These are phyloP conservation scores for Fistulinella prunicolor DNA, from an alignment of 768 basidiomycete genomes.

Conservation along the genomic window DNA sequence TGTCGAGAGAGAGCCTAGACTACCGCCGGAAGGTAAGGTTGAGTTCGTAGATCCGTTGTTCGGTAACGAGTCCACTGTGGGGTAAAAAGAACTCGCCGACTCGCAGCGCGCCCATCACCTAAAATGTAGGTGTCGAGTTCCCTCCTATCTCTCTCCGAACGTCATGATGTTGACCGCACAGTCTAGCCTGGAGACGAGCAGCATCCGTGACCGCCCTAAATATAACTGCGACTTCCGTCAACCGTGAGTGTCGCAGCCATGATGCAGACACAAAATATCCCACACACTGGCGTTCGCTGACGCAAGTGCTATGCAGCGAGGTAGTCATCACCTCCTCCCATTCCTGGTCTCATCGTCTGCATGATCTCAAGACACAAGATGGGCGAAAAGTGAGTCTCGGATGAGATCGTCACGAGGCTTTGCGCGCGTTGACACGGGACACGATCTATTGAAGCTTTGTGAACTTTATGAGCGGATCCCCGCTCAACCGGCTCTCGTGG, in stretches of 20 bases:
- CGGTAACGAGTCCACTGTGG: conserved; percentile 3
- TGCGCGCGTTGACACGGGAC: not conserved
- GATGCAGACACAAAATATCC: too few species aligned
- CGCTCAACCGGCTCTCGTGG: conserved; percentile 81
- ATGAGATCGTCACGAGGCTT: not conserved
- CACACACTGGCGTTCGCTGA: conserved; percentile 9
- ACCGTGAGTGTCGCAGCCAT: too few species aligned
- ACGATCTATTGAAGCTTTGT: conserved; percentile 34
- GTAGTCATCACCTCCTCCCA: not conserved
- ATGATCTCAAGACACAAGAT: conserved; percentile 21
- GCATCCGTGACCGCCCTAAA: too few species aligned
- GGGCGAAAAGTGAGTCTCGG: conserved; percentile 30
- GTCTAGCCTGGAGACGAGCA: too few species aligned
- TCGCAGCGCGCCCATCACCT: too few species aligned
- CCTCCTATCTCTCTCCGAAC: too few species aligned
- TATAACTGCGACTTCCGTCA: too few species aligned
- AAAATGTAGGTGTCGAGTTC: too few species aligned
- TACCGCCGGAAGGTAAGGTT: conserved; percentile 1
- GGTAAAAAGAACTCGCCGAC: conserved; percentile 13
- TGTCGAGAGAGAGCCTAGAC: not conserved
- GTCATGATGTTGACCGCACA: too few species aligned
- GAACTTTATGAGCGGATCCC: conserved; percentile 59
- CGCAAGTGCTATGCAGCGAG: not conserved
- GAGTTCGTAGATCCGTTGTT: conserved; percentile 2
- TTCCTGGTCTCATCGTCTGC: conserved; percentile 1